Base-by-base conservation (phyloP, 345 rosid species). In the Streptanthus diversifolius region DNA sequence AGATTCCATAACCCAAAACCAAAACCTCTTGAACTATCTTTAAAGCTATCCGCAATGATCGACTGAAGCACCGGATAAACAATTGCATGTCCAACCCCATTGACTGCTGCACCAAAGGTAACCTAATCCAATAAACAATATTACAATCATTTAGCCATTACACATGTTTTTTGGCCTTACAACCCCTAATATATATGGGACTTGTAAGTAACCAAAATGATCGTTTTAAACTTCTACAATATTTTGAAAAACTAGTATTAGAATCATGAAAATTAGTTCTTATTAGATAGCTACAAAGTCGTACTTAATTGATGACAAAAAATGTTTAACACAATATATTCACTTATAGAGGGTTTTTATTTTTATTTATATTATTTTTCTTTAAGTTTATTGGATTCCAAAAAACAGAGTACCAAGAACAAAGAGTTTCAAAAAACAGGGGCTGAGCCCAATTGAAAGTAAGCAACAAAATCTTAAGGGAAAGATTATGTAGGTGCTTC, bases 31-130 rank as follows among this genome's bases (percentile, higher is more conserved):
- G 80, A 87, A 53, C 82, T 84, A 51, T 91, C 97, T 39, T 40
- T 79, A 56, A 90, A 93, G 79, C 97, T 91, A 79, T 93, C 97
- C 27, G 97, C 98, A 24, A 90, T 89, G 11, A 90, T 88, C 14
- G 98, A 93, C 70, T 93, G 98, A 45, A 93, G 86, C 15, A 96
- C 95, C 1, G 97, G 96, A 73, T 90, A 90, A 29, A 93, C 98
- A 66, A 93, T 90, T 5, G 98, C 98, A 35, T 89, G 79, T 52
- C 96, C 97, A 65, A 89, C 79, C 12, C 98, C 97, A 77, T 90
- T 93, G 8, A 88, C 68, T 64, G 87, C 97, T 73, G 90, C 90
- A 90, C 98, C 89, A 35, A 87, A 30, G 11, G 83, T 92, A 33
- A 84, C 96, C 79, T 90, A 89, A 5, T 43, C 44, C 39, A 22